Conservation (phyloP, 169 alveolate genomes). For the Cryptosporidium viatorum region DNA sequence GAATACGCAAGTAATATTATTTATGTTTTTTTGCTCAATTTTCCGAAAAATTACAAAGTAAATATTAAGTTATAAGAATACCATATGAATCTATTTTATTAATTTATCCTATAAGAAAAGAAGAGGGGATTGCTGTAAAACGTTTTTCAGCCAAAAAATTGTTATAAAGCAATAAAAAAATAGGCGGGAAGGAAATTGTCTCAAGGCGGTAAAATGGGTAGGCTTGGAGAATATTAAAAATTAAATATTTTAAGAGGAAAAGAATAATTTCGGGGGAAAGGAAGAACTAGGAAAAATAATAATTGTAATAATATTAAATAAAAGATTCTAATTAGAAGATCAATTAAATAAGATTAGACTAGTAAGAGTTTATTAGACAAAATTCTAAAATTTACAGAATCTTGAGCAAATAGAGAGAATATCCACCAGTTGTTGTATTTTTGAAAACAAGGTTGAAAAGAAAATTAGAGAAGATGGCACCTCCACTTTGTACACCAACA, state of each 20-base stretch:
- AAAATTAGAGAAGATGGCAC: conserved; percentile 35
- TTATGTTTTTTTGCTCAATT: too few relatives aligned
- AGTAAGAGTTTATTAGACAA: neutral
- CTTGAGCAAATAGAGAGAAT: neutral
- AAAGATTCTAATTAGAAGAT: neutral
- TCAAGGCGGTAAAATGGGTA: conserved; percentile 52
- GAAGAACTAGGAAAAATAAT: neutral
- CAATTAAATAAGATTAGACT: neutral
- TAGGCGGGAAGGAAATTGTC: conserved; percentile 48
- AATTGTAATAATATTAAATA: neutral
- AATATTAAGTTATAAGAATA: too few relatives aligned
- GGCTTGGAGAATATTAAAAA: neutral
- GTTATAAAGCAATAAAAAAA: neutral
- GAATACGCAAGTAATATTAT: neutral
- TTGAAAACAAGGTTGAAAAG: neutral
- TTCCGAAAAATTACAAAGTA: too few relatives aligned
- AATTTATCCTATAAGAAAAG: too few relatives aligned
- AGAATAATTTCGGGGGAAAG: neutral
- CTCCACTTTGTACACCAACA: conserved; percentile 72
- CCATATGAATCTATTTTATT: too few relatives aligned
- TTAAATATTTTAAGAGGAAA: neutral
- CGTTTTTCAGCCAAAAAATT: too few relatives aligned
- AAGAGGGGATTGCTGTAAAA: too few relatives aligned
- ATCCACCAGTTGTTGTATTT: neutral
- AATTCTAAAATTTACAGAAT: neutral